These are phyloP conservation scores for Perkinsus olseni DNA, from an alignment of 169 alveolate genomes.

Conservation along the genomic window DNA sequence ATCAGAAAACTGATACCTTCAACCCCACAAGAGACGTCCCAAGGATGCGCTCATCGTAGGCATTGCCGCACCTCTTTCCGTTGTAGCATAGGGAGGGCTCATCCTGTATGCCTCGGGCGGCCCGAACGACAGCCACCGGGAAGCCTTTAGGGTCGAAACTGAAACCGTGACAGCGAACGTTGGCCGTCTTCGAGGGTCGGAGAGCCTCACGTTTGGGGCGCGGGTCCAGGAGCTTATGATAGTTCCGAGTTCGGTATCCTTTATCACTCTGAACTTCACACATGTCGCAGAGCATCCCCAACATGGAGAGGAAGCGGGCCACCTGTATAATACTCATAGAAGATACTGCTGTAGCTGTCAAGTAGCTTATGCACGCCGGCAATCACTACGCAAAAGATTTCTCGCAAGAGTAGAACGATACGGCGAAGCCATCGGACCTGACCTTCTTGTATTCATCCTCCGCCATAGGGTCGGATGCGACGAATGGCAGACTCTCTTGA, in stretches of 20 bases:
- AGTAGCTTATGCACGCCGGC: too few relatives aligned
- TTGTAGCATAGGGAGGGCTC: neutral
- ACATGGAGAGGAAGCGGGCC: neutral
- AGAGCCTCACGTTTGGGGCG: neutral
- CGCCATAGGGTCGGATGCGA: neutral
- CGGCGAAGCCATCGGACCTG: too few relatives aligned
- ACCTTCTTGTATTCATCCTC: neutral
- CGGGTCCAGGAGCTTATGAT: neutral
- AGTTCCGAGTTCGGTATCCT: neutral
- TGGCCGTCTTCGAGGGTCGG: neutral
- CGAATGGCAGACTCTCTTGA: neutral
- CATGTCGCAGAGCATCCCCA: neutral
- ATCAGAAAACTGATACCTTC: neutral
- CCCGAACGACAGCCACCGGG: neutral
- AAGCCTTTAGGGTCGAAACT: neutral
- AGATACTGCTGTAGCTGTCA: too few relatives aligned
- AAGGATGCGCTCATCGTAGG: neutral
- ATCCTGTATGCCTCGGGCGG: neutral
- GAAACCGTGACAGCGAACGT: neutral
- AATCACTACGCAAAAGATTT: too few relatives aligned
- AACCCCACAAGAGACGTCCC: neutral
- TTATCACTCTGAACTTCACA: neutral
- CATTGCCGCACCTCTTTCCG: neutral
- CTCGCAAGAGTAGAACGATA: too few relatives aligned
- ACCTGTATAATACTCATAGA: too few relatives aligned